Evolutionary conservation across 305 asterid species (phyloP).

Genomic region (Fraxinus floribunda): DNA sequence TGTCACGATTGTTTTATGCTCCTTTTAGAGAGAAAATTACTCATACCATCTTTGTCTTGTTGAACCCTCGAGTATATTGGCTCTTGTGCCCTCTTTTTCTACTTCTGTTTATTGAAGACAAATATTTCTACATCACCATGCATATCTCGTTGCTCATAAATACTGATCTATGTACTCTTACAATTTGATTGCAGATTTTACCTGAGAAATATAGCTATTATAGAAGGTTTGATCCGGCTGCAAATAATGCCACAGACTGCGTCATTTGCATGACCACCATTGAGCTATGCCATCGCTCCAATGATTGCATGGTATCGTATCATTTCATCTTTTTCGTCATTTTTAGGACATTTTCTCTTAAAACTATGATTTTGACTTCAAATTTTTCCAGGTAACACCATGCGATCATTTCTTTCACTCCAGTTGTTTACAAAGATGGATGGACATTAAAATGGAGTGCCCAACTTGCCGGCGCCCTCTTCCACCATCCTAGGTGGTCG

Average conservation of each 20-base stretch:
- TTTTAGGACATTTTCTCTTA: not conserved
- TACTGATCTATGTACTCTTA: not conserved
- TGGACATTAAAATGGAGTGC: constrained; percentile 99
- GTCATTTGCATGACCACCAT: constrained; percentile 96
- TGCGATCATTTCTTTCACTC: constrained; percentile 97
- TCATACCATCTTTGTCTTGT: not conserved
- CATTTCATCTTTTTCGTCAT: not conserved
- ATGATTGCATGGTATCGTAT: constrained; percentile 74
- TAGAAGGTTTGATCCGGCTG: constrained; percentile 64
- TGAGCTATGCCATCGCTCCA: constrained; percentile 62
- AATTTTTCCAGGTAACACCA: constrained; percentile 71
- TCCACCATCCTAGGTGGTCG: constrained; percentile 75
- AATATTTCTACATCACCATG: not conserved
- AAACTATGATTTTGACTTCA: constrained; percentile 12
- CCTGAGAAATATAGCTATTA: constrained; percentile 90
- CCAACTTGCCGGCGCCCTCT: constrained; percentile 96
- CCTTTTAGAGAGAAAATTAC: not conserved
- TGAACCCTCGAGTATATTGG: not conserved
- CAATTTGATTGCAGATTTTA: constrained; percentile 59
- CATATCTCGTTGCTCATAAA: not conserved
- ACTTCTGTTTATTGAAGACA: not conserved
- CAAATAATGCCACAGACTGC: constrained; percentile 67
- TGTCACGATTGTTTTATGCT: not conserved
- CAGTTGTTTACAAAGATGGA: constrained; percentile 93
- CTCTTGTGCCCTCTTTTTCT: not conserved